Evolutionary conservation across 257 asterid species (phyloP).

Genomic region (Ilex aquifolium): DNA sequence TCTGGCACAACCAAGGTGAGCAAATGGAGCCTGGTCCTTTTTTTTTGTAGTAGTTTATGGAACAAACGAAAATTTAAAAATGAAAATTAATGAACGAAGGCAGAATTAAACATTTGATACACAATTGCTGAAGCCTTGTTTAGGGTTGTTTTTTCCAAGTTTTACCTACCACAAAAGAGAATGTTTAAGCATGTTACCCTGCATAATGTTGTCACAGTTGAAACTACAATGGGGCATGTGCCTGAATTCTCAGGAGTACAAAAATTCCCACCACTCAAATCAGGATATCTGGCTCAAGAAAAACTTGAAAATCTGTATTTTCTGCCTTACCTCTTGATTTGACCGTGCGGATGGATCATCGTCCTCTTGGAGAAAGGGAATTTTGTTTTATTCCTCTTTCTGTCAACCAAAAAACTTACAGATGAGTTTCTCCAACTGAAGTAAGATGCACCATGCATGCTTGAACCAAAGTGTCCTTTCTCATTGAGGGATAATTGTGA

Average conservation of each 20-base stretch:
- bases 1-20: constrained; percentile 90
- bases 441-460: neutral
- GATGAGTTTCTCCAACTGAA: neutral
- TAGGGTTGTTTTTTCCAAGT: neutral
- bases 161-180: no score
- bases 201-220: no score
- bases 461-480: neutral
- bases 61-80: neutral
- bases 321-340: no score
- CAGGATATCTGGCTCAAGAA: neutral
- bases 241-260: no score
- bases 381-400: no score
- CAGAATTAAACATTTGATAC: neutral
- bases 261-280: no score
- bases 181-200: no score
- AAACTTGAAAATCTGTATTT: neutral
- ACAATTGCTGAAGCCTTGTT: neutral
- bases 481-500: neutral
- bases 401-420: neutral
- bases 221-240: no score
- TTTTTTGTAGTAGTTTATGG: constrained; percentile 3
- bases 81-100: neutral
- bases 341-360: no score
- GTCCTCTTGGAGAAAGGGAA: no score
- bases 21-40: constrained; percentile 10